Conservation (phyloP, 495 filamentous ascomycete species). For the Talaromyces liani region DNA sequence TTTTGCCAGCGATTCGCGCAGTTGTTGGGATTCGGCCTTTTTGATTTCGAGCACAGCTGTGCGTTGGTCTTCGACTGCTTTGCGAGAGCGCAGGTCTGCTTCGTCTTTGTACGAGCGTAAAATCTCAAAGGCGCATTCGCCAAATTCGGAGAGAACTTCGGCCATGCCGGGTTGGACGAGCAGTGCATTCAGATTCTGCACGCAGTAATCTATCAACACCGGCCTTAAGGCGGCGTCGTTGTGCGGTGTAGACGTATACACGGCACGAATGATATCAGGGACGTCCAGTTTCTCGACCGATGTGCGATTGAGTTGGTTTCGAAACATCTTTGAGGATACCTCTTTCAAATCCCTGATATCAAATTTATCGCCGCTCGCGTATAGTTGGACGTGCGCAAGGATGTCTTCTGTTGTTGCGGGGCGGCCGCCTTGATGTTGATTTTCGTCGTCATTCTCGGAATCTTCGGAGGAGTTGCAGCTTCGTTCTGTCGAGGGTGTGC, state of each 20-base stretch:
- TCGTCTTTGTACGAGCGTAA: conserved; percentile 9
- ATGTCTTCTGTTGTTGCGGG: conserved; percentile 9
- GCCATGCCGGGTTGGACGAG: conserved; percentile 4
- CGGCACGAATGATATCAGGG: conserved; percentile 6
- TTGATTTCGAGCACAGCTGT: conserved; percentile 10
- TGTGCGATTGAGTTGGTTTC: conserved; percentile 7
- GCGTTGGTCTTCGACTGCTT: conserved; percentile 9
- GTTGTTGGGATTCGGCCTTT: conserved; percentile 9
- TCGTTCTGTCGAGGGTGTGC: neutral
- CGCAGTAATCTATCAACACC: conserved; percentile 9
- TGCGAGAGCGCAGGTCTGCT: conserved; percentile 8
- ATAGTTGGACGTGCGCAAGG: conserved; percentile 9
- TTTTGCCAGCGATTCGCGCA: conserved; percentile 7
- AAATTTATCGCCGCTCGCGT: conserved; percentile 10
- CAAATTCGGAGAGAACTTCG: conserved; percentile 7
- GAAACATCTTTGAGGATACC: conserved; percentile 9
- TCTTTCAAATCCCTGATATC: conserved; percentile 8
- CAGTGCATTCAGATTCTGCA: conserved; percentile 3
- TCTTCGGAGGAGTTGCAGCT: conserved; percentile 7
- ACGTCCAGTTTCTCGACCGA: conserved; percentile 4
- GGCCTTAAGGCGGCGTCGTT: conserved; percentile 8
- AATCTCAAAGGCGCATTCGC: conserved; percentile 8
- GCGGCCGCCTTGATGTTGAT: neutral
- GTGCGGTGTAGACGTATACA: conserved; percentile 6
- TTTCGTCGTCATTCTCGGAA: conserved; percentile 10